phyloP scores from a whole-genome alignment of 1,284 basidiomycete genomes.

The Ceratobasidium theobromae region DNA sequence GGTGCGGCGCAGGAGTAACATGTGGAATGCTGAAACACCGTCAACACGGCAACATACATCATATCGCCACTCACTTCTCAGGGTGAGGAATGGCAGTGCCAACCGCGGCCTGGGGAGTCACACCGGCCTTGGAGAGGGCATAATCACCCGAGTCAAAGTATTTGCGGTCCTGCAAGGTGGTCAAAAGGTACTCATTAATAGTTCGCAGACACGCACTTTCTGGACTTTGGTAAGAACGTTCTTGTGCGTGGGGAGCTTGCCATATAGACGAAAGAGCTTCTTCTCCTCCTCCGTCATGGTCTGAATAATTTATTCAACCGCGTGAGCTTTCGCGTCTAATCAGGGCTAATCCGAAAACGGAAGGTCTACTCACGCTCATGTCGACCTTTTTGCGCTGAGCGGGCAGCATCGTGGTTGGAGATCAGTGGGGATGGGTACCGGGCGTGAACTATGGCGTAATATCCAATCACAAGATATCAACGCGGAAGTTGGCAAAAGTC shows the following conservation, averaged over 20 bases:
- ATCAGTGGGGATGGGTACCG: constrained; percentile 39
- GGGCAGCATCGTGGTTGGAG: constrained; percentile 65
- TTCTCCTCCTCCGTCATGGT: constrained; percentile 88
- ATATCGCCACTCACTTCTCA: constrained; percentile 69
- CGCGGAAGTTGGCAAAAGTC: not conserved
- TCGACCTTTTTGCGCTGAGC: constrained; percentile 87
- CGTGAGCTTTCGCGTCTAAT: constrained; percentile 14
- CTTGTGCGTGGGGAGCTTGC: constrained; percentile 91
- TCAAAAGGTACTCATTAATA: not conserved
- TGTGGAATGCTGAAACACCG: constrained; percentile 9
- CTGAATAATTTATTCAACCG: constrained; percentile 51
- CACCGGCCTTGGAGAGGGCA: constrained; percentile 92
- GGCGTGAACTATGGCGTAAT: constrained; percentile 31
- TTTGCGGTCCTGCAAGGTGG: constrained; percentile 76
- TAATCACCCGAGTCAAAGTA: constrained; percentile 99
- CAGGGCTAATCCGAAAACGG: not conserved
- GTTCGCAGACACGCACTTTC: constrained; percentile 59
- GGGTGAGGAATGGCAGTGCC: constrained; percentile 95
- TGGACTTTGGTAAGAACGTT: constrained; percentile 92
- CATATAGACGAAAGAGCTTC: constrained; percentile 92
- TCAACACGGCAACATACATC: not conserved
- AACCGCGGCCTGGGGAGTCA: constrained; percentile 81
- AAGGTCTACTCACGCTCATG: constrained; percentile 65
- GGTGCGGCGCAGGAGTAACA: constrained; percentile 14
- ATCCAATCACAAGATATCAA: not conserved